Conservation (phyloP, 257 asterid genomes). For the Solanum ossicruentum region DNA sequence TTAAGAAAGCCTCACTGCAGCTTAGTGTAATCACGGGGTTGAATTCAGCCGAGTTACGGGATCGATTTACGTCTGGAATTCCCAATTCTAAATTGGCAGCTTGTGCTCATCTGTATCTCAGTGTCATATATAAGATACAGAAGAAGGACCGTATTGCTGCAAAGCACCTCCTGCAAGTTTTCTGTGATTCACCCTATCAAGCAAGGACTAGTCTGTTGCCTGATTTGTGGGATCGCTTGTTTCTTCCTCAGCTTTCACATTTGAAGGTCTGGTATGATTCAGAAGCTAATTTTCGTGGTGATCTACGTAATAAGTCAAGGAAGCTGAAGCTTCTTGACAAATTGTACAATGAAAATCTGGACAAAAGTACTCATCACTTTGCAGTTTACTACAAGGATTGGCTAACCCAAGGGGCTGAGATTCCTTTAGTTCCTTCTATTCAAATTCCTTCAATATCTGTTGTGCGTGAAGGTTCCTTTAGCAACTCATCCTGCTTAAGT, state of each 20-base stretch:
- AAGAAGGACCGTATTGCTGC: conserved; percentile 53
- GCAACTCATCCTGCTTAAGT: conserved; percentile 12
- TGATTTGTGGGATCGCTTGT: conserved; percentile 56
- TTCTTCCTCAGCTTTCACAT: conserved; percentile 48
- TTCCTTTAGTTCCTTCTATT: conserved; percentile 40
- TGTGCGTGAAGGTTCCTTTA: conserved; percentile 18
- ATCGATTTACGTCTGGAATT: conserved; percentile 53
- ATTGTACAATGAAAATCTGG: conserved; percentile 41
- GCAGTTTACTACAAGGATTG: conserved; percentile 74
- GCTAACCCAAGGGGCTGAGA: conserved; percentile 53
- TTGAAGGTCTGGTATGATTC: conserved; percentile 48
- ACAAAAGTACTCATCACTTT: conserved; percentile 42
- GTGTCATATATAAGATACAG: conserved; percentile 53
- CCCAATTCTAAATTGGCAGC: conserved; percentile 63
- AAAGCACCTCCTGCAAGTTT: conserved; percentile 68
- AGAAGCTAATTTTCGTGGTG: conserved; percentile 21
- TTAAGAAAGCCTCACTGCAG: conserved; percentile 64
- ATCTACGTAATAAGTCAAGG: conserved; percentile 15
- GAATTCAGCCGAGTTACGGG: conserved; percentile 38
- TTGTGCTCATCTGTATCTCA: conserved; percentile 83
- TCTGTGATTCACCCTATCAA: conserved; percentile 54
- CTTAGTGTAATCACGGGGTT: conserved; percentile 86
- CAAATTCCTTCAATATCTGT: conserved; percentile 31
- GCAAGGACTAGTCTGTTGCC: conserved; percentile 45
- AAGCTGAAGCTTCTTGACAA: conserved; percentile 32